Conservation (phyloP, 1,284 basidiomycete genomes). For the Pseudomicrostroma phylloplanum region DNA sequence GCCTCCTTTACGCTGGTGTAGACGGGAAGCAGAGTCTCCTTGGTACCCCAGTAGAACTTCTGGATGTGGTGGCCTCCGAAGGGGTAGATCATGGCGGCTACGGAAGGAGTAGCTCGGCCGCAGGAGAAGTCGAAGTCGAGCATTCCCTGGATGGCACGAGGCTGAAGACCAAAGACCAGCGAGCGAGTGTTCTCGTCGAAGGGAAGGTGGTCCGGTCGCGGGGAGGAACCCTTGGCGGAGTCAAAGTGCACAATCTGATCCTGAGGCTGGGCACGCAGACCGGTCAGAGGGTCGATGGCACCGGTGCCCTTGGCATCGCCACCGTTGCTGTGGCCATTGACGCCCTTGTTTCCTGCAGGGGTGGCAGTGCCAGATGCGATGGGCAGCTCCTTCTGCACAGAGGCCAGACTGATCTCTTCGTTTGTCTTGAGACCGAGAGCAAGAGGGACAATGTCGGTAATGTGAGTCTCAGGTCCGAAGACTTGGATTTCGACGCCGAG, state of each 20-base stretch:
- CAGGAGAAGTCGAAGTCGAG: slow-evolving; percentile 99
- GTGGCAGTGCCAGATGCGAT: slow-evolving; percentile 30
- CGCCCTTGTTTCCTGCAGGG: slow-evolving; percentile 12
- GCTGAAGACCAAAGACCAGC: slow-evolving; percentile 96
- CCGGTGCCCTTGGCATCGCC: slow-evolving; percentile 27
- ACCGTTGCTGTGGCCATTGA: slow-evolving; percentile 21
- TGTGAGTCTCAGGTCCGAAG: slow-evolving; percentile 96
- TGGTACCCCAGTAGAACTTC: slow-evolving; percentile 99
- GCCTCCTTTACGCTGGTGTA: slow-evolving; percentile 92
- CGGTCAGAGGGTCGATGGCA: slow-evolving; percentile 61
- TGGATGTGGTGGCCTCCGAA: slow-evolving; percentile 99
- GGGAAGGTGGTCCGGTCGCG: slow-evolving; percentile 42
- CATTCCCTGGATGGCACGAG: slow-evolving; percentile 99
- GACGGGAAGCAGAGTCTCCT: slow-evolving; percentile 94
- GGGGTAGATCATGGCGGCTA: slow-evolving; percentile 99
- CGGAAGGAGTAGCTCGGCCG: slow-evolving; percentile 83
- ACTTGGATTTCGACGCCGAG: slow-evolving; percentile 93
- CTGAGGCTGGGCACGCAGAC: slow-evolving; percentile 72
- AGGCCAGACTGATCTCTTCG: slow-evolving; percentile 48
- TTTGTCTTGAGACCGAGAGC: slow-evolving; percentile 68
- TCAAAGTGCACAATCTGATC: slow-evolving; percentile 84
- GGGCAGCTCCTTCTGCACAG: slow-evolving; percentile 51
- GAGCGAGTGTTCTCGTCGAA: slow-evolving; percentile 84
- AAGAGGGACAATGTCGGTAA: slow-evolving; percentile 96
- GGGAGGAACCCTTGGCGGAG: slow-evolving; percentile 18